A percentile compares a stretch with the other conserved stretches of the same genome.
Conservation (phyloP, 2,329 filamentous ascomycete genomes). For the Bipolaris gigantea region DNA sequence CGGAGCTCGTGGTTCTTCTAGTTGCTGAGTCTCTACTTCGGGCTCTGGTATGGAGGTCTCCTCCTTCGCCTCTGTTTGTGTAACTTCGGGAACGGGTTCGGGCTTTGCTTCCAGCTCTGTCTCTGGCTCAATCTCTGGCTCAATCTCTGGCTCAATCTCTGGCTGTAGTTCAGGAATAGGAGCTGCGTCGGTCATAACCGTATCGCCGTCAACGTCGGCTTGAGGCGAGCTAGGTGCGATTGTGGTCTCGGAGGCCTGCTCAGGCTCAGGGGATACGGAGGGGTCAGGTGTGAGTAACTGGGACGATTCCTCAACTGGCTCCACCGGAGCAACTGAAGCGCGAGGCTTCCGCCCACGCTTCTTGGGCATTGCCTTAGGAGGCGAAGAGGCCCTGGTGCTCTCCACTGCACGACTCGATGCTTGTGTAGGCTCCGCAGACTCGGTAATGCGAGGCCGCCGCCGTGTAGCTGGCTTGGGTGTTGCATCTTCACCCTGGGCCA, state of each 20-base stretch:
- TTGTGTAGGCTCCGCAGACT: constrained; percentile 62
- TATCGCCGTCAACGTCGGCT: constrained; percentile 56
- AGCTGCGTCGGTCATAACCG: constrained; percentile 63
- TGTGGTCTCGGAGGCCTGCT: constrained; percentile 47
- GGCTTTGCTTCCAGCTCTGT: constrained; percentile 38
- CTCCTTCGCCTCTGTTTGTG: constrained; percentile 67
- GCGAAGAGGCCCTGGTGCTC: constrained; percentile 23
- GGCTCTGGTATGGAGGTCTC: constrained; percentile 29
- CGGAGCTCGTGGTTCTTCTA: constrained; percentile 43
- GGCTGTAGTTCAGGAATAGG: constrained; percentile 29
- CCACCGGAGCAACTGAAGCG: constrained; percentile 43
- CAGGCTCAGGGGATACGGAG: constrained; percentile 61
- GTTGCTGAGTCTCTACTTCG: constrained; percentile 33
- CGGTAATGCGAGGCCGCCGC: constrained; percentile 50
- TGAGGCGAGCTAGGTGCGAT: constrained; percentile 53
- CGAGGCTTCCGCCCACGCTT: constrained; percentile 60
- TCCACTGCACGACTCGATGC: constrained; percentile 63
- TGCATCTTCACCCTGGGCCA: constrained; percentile 41
- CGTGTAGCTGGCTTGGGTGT: constrained; percentile 52
- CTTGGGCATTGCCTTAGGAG: constrained; percentile 49
- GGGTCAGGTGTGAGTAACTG: constrained; percentile 52
- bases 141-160: constrained; percentile 19
- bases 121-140: background rate
- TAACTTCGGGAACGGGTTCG: constrained; percentile 66
- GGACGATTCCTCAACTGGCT: constrained; percentile 46